These are phyloP conservation scores for Talaromyces pinophilus DNA, from an alignment of 2,329 filamentous ascomycete genomes.

Conservation along the genomic window DNA sequence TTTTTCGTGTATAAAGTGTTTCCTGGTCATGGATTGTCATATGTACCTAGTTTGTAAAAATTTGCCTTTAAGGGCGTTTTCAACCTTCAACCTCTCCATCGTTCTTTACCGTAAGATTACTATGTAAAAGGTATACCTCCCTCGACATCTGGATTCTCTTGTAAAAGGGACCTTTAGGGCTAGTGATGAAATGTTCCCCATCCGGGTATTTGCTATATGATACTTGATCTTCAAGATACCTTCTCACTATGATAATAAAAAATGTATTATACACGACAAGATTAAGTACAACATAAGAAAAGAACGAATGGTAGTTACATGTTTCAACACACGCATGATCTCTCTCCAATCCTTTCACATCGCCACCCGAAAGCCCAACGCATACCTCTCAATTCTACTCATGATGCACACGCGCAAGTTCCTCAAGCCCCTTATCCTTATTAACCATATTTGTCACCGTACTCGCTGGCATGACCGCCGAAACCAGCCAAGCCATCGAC, in stretches of 20 bases:
- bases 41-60: neutral
- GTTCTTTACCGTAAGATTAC: neutral
- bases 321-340: neutral
- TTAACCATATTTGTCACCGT: neutral
- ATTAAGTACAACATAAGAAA: neutral
- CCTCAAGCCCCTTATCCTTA: constrained; percentile 1
- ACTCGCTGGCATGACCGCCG: neutral
- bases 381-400: neutral
- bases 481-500: neutral
- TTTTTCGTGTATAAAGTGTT: constrained; percentile 10
- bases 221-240: neutral
- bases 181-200: neutral
- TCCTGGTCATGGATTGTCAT: neutral
- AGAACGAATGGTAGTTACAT: neutral
- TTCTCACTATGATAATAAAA: neutral
- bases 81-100: neutral
- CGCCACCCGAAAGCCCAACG: neutral
- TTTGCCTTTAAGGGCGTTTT: neutral
- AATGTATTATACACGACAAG: neutral
- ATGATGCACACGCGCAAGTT: constrained; percentile 1
- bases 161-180: neutral
- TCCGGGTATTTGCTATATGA: neutral
- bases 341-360: neutral
- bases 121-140: neutral
- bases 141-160: neutral